Base-by-base conservation (phyloP, 2,329 filamentous ascomycete species). In the Claviceps africana region DNA sequence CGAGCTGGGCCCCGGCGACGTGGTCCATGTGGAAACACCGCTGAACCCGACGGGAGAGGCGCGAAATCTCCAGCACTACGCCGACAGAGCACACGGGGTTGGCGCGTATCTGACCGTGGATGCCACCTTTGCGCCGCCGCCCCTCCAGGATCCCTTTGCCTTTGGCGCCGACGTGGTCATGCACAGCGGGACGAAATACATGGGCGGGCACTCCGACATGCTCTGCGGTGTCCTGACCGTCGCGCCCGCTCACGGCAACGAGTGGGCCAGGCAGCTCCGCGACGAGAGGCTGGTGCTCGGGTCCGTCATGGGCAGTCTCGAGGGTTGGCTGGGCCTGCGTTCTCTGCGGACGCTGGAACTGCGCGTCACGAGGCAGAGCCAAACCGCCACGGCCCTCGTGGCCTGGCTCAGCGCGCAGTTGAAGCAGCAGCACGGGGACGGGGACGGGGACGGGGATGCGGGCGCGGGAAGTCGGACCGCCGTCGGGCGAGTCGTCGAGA, bases 171-270 rank as follows among this genome's bases (percentile, higher is more conserved):
- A 97, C 67, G 69, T 90, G 1, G 79, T 95, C 35, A 86, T 97
- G 87, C 93, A 98, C 69, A 85, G 79, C 50, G 93, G 89, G 3
- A 95, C 90, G 19, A 98, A 97, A 74, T 98, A 97, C 69, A 81
- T 98, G 58, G 93, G 93, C 21, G 93, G 93, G 0, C 93, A 98
- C 70, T 91, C 85, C 58, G 93, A 98, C 69, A 77, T 97, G 76
- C 79, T 97, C 6, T 94, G 87, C 63, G 93, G 93, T 22, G 84
- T 94, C 19, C 70, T 98, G 30, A 79, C 81, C 0, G 78, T 89
- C 6, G 72, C 77, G 49, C 76, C 77, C 17, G 66, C 66, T 39
- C 68, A 68, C 47, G 39, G 21, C 22, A 25, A 43, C 4, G 40
- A 21, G 4, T 86, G 84, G 84, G 66, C 80, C n/a, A 64, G 65